These are phyloP conservation scores for Penicillium ucsense DNA, from an alignment of 495 filamentous ascomycete genomes.

Conservation along the genomic window DNA sequence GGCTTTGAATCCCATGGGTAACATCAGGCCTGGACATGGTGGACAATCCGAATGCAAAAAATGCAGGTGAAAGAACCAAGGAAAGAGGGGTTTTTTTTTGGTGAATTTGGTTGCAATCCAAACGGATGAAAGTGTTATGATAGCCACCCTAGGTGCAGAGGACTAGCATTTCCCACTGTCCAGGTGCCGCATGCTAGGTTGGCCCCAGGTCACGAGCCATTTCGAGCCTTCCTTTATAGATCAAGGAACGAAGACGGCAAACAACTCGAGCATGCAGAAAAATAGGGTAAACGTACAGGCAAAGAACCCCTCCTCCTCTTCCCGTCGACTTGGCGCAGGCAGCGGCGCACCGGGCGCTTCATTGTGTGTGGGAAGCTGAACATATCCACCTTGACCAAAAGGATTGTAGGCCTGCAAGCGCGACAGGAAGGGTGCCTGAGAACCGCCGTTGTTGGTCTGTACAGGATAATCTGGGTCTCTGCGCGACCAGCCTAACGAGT, in stretches of 20 bases:
- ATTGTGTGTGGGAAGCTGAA: slow-evolving; percentile 71
- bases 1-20: background rate
- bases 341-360: slow-evolving; percentile 78
- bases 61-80: too few relatives aligned
- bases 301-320: slow-evolving; percentile 95
- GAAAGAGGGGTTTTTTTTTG: too few relatives aligned
- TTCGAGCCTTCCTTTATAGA: background rate
- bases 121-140: too few relatives aligned
- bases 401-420: slow-evolving; percentile 82
- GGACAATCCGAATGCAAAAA: too few relatives aligned
- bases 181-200: too few relatives aligned
- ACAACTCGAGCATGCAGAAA: background rate
- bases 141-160: too few relatives aligned
- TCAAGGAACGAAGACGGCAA: background rate
- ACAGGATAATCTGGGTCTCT: slow-evolving; percentile 72
- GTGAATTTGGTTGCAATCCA: too few relatives aligned
- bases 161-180: too few relatives aligned
- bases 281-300: slow-evolving; percentile 61
- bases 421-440: slow-evolving; percentile 64
- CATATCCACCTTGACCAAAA: slow-evolving; percentile 79
- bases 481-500: slow-evolving; percentile 88
- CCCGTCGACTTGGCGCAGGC: slow-evolving; percentile 72
- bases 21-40: too few relatives aligned
- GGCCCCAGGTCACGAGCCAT: slow-evolving; percentile 8
- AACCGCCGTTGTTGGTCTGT: slow-evolving; percentile 61